These are phyloP conservation scores for Leishmania tarentolae DNA, from an alignment of 208 protist genomes.

Conservation along the genomic window DNA sequence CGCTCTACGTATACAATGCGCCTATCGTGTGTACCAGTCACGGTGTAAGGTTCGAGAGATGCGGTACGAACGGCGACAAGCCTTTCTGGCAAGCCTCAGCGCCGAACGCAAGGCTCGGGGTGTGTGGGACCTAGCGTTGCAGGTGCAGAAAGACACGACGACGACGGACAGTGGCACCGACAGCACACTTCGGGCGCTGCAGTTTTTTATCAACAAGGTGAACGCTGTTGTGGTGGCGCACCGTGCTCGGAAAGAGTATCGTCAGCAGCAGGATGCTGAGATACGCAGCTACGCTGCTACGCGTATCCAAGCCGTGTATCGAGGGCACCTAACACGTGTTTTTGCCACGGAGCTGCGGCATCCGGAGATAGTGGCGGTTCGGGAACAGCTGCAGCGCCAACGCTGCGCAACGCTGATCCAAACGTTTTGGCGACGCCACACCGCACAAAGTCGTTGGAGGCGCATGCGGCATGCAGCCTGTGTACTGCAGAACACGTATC, in stretches of 20 bases:
- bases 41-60: conserved; percentile 28
- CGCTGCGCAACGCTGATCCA: conserved; percentile 20
- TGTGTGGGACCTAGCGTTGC: conserved; percentile 57
- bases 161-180: conserved; percentile 14
- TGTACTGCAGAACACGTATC: conserved; percentile 41
- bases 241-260: conserved; percentile 33
- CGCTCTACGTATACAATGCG: conserved; percentile 77
- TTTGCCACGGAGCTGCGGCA: conserved; percentile 41
- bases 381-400: neutral
- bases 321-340: conserved; percentile 48
- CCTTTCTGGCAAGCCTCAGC: conserved; percentile 40
- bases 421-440: conserved; percentile 30
- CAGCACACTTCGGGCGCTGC: conserved; percentile 34
- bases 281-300: conserved; percentile 46
- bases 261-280: conserved; percentile 34
- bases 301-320: conserved; percentile 64
- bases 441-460: conserved; percentile 10
- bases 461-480: conserved; percentile 25
- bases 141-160: conserved; percentile 31
- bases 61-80: conserved; percentile 50
- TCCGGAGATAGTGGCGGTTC: conserved; percentile 37
- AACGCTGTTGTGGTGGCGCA: conserved; percentile 53
- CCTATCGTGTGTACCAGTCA: conserved; percentile 67
- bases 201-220: conserved; percentile 64
- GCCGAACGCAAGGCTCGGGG: conserved; percentile 44